Conservation (phyloP, 2,329 filamentous ascomycete species). For the Colletotrichum lini region DNA sequence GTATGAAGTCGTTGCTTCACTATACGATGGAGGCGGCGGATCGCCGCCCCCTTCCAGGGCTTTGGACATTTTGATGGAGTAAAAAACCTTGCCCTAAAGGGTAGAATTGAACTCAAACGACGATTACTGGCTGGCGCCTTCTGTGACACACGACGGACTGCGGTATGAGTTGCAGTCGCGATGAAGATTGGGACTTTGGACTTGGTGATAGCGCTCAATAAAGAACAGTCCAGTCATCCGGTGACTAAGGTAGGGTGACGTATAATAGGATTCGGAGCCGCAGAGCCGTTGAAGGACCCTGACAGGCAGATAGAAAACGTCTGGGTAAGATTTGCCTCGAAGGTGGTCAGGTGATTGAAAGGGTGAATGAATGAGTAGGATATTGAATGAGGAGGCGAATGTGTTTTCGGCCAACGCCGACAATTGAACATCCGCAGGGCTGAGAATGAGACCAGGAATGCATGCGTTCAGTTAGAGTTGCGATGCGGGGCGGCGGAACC, state of each 20-base stretch:
- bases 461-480: neutral
- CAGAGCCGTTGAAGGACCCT: neutral
- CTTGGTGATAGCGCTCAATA: neutral
- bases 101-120: neutral
- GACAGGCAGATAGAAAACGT: neutral
- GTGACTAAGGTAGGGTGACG: neutral
- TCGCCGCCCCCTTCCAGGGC: conserved; percentile 4
- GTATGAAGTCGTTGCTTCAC: conserved; percentile 31
- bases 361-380: neutral
- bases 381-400: neutral
- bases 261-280: neutral
- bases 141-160: neutral
- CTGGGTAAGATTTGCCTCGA: neutral
- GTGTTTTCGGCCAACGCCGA: conserved; percentile 3
- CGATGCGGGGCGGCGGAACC: neutral
- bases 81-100: neutral
- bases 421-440: neutral
- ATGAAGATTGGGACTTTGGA: neutral
- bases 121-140: neutral
- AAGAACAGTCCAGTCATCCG: neutral
- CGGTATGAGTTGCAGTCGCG: neutral
- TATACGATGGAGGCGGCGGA: conserved; percentile 44
- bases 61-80: conserved; percentile 39
- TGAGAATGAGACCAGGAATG: neutral
- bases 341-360: neutral